A percentile compares a stretch with the other conserved stretches of the same genome.
phyloP scores from a whole-genome alignment of 2,329 filamentous ascomycete species.

The Tolypocladium capitatum region DNA sequence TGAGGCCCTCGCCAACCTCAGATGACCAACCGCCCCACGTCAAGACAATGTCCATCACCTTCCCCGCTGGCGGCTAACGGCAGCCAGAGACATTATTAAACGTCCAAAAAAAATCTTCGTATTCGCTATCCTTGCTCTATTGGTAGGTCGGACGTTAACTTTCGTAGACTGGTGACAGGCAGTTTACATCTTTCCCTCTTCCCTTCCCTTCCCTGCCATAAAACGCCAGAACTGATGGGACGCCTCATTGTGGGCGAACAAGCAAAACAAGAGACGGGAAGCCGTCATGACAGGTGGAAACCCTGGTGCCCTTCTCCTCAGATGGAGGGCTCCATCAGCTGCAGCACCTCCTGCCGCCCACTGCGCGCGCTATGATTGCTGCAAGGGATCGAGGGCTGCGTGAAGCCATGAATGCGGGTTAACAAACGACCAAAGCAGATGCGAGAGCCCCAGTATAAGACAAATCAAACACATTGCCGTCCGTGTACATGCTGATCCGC shows the following conservation, averaged over 20 bases:
- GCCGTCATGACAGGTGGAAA: background rate
- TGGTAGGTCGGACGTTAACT: slow-evolving; percentile 7
- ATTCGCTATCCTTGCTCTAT: slow-evolving; percentile 6
- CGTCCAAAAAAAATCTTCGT: background rate
- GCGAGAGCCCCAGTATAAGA: background rate
- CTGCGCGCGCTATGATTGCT: background rate
- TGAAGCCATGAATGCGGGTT: background rate
- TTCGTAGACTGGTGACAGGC: slow-evolving; percentile 8
- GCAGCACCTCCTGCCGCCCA: background rate
- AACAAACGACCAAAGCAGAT: background rate
- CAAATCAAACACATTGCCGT: background rate
- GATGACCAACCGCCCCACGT: background rate
- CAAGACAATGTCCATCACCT: background rate
- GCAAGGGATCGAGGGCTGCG: background rate
- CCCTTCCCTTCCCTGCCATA: slow-evolving; percentile 14
- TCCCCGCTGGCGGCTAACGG: background rate
- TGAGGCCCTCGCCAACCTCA: background rate
- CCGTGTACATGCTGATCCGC: background rate
- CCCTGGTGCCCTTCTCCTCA: background rate
- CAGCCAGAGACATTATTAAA: background rate
- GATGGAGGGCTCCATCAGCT: background rate
- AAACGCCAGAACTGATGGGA: slow-evolving; percentile 19
- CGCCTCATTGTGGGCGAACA: slow-evolving; percentile 11
- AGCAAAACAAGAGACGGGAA: background rate
- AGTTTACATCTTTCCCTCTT: slow-evolving; percentile 17